Evolutionary conservation across 1,284 basidiomycete genomes (phyloP).

Genomic region (Ganoderma multipileum): DNA sequence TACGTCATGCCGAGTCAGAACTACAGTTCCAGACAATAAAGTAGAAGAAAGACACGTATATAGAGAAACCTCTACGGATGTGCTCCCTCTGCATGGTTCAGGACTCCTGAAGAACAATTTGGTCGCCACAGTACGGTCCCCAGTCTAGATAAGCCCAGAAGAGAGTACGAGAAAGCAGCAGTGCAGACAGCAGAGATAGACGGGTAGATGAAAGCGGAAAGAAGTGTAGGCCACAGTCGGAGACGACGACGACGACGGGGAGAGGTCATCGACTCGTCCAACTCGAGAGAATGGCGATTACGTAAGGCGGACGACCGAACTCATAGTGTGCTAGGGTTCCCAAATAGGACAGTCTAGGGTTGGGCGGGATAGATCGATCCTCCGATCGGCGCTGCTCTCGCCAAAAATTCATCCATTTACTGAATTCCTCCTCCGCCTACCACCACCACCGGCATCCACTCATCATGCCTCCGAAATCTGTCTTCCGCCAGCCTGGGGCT

Average conservation of each 20-base stretch:
- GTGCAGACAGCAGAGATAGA: constrained; percentile 2
- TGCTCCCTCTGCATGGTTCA: constrained; percentile 72
- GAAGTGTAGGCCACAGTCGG: constrained; percentile 20
- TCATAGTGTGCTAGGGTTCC: constrained; percentile 26
- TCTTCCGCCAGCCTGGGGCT: constrained; percentile 88
- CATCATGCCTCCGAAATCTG: constrained; percentile 78
- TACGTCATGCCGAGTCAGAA: constrained; percentile 60
- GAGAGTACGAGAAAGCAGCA: background rate
- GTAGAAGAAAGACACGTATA: constrained; percentile 68
- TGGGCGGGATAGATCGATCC: constrained; percentile 25
- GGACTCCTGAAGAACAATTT: constrained; percentile 24
- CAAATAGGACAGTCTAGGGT: constrained; percentile 23
- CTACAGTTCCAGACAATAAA: constrained; percentile 17
- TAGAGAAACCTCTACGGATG: constrained; percentile 79
- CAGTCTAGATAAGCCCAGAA: constrained; percentile 9
- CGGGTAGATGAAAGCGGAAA: constrained; percentile 1
- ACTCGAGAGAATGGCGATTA: constrained; percentile 31
- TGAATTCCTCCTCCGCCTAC: background rate
- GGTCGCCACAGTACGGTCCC: constrained; percentile 23
- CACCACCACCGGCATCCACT: background rate
- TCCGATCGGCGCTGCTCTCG: constrained; percentile 26
- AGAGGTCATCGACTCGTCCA: constrained; percentile 28
- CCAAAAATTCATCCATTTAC: constrained; percentile 10
- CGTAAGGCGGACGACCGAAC: constrained; percentile 26
- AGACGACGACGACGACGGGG: constrained; percentile 28